Base-by-base conservation (phyloP, 177 flowering plant species). In the Tripterygium wilfordii region DNA sequence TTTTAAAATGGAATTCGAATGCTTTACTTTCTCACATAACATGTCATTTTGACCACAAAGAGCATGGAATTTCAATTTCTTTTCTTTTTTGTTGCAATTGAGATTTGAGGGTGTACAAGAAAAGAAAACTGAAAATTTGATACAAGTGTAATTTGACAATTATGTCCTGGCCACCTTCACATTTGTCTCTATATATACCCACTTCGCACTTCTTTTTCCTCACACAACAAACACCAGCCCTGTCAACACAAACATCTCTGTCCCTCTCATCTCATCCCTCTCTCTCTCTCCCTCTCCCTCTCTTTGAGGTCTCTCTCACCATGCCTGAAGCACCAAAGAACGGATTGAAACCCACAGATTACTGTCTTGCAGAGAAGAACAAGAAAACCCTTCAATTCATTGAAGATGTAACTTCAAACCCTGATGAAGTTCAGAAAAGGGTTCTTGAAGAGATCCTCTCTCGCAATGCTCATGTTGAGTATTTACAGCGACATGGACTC, bases 301-400 rank as follows among this genome's bases (percentile, higher is more conserved):
- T 15, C 16, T 35, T 35, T 35, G 38, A 13, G 14, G 38, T 15
- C 3, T 16, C 42, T 16, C 2, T 23, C 6, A 66, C 60, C 77
- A 90, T 90, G 94, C 90, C 96, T 43, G 96, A 86, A 49, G 91
- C 88, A 37, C 85, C 85, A 7, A 82, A 70, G 38, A 31, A 24
- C 42, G 3, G 43, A 7, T 49, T 36, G 14, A 44, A 28, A 2
- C 40, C 53, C 15, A 17, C 51, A 9, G 72, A 65, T 20, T 58
- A 48, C 49, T 62, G 53, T 14, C 63, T 71, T 1, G 17, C 10
- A 4, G 85, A 73, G 62, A 72, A 62, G 64, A 85, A 85, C 76
- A 70, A 65, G 66, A 71, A 64, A 57, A 63, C 61, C 3, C 87
- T 88, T 35, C 69, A 80, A 57, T 88, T 78, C 67, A 88, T 92